Evolutionary conservation across 2,329 filamentous ascomycete species (phyloP).

Genomic region (Aureobasidium sp.): DNA sequence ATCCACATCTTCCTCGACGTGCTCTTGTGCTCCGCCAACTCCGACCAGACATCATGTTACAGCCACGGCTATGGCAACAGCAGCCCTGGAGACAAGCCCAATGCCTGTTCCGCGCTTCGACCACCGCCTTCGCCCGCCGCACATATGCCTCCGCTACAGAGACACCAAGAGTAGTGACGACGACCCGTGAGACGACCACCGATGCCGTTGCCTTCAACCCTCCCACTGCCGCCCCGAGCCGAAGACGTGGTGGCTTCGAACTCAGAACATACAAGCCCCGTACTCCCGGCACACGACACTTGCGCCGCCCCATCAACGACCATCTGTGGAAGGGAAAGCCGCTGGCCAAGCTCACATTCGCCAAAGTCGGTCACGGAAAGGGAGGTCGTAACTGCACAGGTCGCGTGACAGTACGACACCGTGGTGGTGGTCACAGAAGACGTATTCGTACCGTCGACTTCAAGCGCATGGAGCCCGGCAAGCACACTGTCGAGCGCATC

Average conservation of each 20-base stretch:
- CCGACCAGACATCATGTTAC: slow-evolving; percentile 47
- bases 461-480: slow-evolving; percentile 65
- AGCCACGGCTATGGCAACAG: slow-evolving; percentile 49
- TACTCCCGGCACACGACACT: slow-evolving; percentile 85
- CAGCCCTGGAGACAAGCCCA: slow-evolving; percentile 35
- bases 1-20: background rate
- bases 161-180: slow-evolving; percentile 18
- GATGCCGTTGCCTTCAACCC: slow-evolving; percentile 35
- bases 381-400: slow-evolving; percentile 88
- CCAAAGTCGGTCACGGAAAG: slow-evolving; percentile 86
- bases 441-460: slow-evolving; percentile 92
- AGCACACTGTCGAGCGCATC: slow-evolving; percentile 84
- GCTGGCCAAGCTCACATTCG: slow-evolving; percentile 71
- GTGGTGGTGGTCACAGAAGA: slow-evolving; percentile 84
- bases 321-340: slow-evolving; percentile 94
- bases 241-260: slow-evolving; percentile 33
- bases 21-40: background rate
- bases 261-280: slow-evolving; percentile 87
- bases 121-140: slow-evolving; percentile 33
- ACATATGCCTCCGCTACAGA: slow-evolving; percentile 45
- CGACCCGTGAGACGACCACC: slow-evolving; percentile 18
- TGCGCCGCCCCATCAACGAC: slow-evolving; percentile 87
- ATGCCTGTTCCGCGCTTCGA: slow-evolving; percentile 33
- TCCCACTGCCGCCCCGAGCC: slow-evolving; percentile 29
- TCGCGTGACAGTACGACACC: slow-evolving; percentile 78